Evolutionary conservation across 768 basidiomycete genomes (phyloP).

Genomic region (Macrocybe gigantea): DNA sequence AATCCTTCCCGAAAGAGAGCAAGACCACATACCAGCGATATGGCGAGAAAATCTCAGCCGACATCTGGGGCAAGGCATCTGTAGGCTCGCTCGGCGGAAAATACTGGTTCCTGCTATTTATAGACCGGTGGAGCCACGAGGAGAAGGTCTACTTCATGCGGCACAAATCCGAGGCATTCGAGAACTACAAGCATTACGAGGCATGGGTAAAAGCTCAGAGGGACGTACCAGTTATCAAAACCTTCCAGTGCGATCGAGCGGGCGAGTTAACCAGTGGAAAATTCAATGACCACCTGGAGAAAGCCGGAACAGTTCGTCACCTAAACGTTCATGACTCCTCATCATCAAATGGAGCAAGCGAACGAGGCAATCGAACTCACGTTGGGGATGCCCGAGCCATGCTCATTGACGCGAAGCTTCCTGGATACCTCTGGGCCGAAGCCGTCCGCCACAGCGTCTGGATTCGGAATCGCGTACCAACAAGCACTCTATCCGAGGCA

Average conservation of each 20-base stretch:
- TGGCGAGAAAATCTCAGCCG: slow-evolving; percentile 18
- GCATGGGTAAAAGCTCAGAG: slow-evolving; percentile 14
- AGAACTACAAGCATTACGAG: slow-evolving; percentile 9
- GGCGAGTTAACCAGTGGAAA: slow-evolving; percentile 22
- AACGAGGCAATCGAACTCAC: slow-evolving; percentile 20
- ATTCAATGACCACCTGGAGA: slow-evolving; percentile 17
- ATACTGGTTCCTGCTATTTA: slow-evolving; percentile 29
- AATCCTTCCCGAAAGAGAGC: slow-evolving; percentile 23
- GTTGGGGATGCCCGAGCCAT: slow-evolving; percentile 12
- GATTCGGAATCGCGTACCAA: slow-evolving; percentile 16
- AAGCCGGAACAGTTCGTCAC: slow-evolving; percentile 21
- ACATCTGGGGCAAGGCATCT: slow-evolving; percentile 38
- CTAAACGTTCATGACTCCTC: slow-evolving; percentile 28
- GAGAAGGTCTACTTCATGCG: slow-evolving; percentile 16
- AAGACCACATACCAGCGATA: slow-evolving; percentile 20
- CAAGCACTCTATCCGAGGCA: slow-evolving; percentile 13
- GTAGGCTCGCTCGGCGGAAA: slow-evolving; percentile 17
- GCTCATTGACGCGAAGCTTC: slow-evolving; percentile 16
- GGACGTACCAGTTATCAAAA: slow-evolving; percentile 9
- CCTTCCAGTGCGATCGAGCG: slow-evolving; percentile 22
- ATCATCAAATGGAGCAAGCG: slow-evolving; percentile 22
- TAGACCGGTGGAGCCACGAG: slow-evolving; percentile 23
- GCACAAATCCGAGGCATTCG: slow-evolving; percentile 13
- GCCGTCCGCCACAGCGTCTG: slow-evolving; percentile 15
- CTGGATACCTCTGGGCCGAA: slow-evolving; percentile 16